Evolutionary conservation across 352 stramenopile genomes (phyloP).

Genomic region (Pythium sp.): DNA sequence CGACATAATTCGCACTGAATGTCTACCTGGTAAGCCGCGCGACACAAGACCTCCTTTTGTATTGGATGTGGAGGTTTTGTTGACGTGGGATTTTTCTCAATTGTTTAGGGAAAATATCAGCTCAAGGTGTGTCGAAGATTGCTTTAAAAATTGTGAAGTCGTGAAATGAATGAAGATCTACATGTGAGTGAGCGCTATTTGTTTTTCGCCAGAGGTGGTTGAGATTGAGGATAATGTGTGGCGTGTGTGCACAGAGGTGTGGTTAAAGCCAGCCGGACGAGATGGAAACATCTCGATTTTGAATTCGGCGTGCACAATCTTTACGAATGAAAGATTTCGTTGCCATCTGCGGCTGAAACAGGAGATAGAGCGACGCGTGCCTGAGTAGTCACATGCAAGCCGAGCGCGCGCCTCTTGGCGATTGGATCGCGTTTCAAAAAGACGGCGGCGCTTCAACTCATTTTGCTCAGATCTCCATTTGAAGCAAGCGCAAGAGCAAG

Average conservation of each 20-base stretch:
- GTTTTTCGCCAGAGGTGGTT: not conserved
- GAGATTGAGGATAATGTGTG: not conserved
- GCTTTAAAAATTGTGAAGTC: not conserved
- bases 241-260: not conserved
- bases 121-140: not conserved
- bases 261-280: not conserved
- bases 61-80: not conserved
- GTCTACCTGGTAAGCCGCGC: not conserved
- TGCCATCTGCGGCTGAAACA: not conserved
- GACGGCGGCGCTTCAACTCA: not conserved
- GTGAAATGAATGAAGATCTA: not conserved
- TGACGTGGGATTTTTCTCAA: not conserved
- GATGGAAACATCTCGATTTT: not conserved
- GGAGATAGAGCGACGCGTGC: not conserved
- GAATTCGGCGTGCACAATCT: not conserved
- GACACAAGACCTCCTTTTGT: not conserved
- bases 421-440: not conserved
- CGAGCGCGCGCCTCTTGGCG: not conserved
- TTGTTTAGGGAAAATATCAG: not conserved
- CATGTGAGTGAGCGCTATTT: not conserved
- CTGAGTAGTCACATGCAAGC: not conserved
- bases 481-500: not conserved
- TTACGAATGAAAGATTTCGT: not conserved
- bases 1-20: conserved; percentile 6
- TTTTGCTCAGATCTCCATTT: not conserved